phyloP scores from a whole-genome alignment of 2,329 filamentous ascomycete genomes.

The Cordyceps militaris region DNA sequence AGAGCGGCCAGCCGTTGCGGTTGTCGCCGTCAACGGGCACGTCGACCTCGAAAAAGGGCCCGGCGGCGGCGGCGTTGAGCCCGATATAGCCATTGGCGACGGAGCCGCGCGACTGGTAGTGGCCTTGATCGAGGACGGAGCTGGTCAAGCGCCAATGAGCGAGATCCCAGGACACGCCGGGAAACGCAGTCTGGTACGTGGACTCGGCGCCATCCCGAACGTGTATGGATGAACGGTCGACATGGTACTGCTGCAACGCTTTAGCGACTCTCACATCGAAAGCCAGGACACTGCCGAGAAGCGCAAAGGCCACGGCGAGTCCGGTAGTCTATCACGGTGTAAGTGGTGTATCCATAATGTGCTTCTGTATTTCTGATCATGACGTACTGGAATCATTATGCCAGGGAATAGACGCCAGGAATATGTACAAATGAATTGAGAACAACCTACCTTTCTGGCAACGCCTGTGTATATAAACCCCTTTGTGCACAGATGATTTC shows the following conservation, averaged over 20 bases:
- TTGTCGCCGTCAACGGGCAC: slow-evolving; percentile 16
- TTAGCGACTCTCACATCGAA: neutral
- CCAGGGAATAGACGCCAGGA: neutral
- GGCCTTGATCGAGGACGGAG: slow-evolving; percentile 20
- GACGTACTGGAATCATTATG: neutral
- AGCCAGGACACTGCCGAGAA: neutral
- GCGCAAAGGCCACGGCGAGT: neutral
- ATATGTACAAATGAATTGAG: neutral
- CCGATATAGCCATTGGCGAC: slow-evolving; percentile 25
- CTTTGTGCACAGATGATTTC: neutral
- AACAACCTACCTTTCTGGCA: neutral
- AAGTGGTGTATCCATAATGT: neutral
- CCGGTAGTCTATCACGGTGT: neutral
- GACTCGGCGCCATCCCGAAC: neutral
- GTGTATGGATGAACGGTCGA: neutral
- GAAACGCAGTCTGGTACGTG: slow-evolving; percentile 20
- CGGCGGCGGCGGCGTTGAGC: slow-evolving; percentile 21
- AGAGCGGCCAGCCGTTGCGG: slow-evolving; percentile 63
- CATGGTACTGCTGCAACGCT: neutral
- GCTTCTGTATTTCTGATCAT: neutral
- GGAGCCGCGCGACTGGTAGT: slow-evolving; percentile 23
- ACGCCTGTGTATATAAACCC: neutral
- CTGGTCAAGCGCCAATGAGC: slow-evolving; percentile 22
- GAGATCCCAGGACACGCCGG: slow-evolving; percentile 22
- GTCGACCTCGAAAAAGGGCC: slow-evolving; percentile 24